Evolutionary conservation across 306 rosid genomes (phyloP), one percentile per base, ranked within the genome.

Genomic region (Gastrolobium villosum): DNA sequence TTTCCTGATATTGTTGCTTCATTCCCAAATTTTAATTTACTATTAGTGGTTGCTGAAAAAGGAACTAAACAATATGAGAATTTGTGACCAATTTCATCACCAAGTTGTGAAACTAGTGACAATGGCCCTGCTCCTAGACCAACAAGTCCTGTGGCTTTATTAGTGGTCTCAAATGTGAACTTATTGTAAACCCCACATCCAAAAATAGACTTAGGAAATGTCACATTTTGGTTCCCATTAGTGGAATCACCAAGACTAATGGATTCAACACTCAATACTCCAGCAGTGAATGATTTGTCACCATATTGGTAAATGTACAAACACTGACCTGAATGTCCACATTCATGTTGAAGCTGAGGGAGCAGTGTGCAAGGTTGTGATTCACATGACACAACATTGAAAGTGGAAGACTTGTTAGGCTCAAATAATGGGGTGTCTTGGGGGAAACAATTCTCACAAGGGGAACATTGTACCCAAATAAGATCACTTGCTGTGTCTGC

Each of bases 401-500:
- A 79, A 3, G 84, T 60, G 0, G 87, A 79, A 15, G 87, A 84
- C 0, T 36, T 36, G 3, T 0, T 7, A 6, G 74, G 82, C 3
- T 79, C 56, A 43, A 49, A 83, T 0, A 79, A 2, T 1, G 77
- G 78, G 5, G 50, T 7, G 10, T 66, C 13, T 67, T 83, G 81
- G 0, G 68, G 48, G 3, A 41, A 66, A 9, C 87, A 83, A 0
- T 1, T 2, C 0, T 2, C 0, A 66, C 86, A 83, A 39, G 80
- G 86, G 10, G 40, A 49, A 39, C 83, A 78, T 49, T 77, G 86
- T 5, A 83, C 49, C 83, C 83, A 83, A 15, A 41, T 5, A 1
- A 83, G 84, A 8, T 83, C 74, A 44, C 86, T 79, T 6, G 78
- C 81, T 1, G 87, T 78, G 57, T 83, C 84, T 9, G 63, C 77